Evolutionary conservation across 371 early-diverging fungal genomes (phyloP), one percentile per base, ranked within the genome.

Genomic region (Mucor lusitanicus): DNA sequence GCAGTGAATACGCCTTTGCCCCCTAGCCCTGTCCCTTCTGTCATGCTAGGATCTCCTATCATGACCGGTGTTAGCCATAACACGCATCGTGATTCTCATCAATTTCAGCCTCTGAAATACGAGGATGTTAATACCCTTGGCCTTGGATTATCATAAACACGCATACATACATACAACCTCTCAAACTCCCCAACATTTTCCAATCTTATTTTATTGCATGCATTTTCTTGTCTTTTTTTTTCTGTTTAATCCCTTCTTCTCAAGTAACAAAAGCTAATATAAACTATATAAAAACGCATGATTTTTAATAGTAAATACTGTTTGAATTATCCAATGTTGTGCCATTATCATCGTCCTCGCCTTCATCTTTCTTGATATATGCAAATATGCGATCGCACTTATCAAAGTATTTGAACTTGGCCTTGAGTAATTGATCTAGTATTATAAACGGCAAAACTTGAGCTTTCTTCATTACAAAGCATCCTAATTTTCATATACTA

Each of bases 71-170:
- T n/a, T 27, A 8, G n/a, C 33, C 30, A 40, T 35, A 25, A 35
- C 19, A 19, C 54, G 23, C 27, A 65, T 15, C 11, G 17, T 19
- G 37, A 27, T 19, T 25, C 63, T 21, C 46, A 8, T 21, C 46
- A 46, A 27, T 53, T 27, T 27, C 53, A 53, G 3, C 27, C 53
- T 13, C 15, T 27, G 6, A 64, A 61, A 23, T 64, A 54, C 30
- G 61, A 64, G 15, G 69, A 69, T 27, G 59, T 46, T 17, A 64
- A 69, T 64, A 64, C 69, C 64, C 69, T 69, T 40, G 56, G 64
- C 21, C 35, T 69, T 59, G 61, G 66, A 28, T 54, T 60, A 48
- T 53, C 53, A 27, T 53, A 21, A 1, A 8, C n/a, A 46, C n/a
- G 9, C n/a, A 19, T 8, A 21, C n/a, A 46, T 8, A 21, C 8